A percentile compares a stretch with the other conserved stretches of the same genome.
Conservation (phyloP, 2,329 filamentous ascomycete species). For the Fusarium zealandicum region DNA sequence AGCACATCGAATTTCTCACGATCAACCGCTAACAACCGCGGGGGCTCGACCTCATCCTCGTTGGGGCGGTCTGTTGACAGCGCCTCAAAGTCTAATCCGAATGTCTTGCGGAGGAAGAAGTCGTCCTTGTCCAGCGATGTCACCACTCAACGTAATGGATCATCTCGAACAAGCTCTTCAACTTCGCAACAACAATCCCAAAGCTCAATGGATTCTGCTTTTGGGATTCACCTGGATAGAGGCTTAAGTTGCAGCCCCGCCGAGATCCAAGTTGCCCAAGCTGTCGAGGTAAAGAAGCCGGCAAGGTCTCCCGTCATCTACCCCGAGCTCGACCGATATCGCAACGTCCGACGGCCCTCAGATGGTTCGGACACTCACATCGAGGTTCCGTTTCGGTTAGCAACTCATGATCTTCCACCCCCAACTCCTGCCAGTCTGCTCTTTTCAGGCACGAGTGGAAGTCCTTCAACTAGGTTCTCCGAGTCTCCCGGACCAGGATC, state of each 20-base stretch:
- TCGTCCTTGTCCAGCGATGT: slow-evolving; percentile 54
- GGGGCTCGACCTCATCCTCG: slow-evolving; percentile 46
- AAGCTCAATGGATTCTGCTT: slow-evolving; percentile 46
- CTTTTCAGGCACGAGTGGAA: slow-evolving; percentile 71
- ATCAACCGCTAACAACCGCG: slow-evolving; percentile 43
- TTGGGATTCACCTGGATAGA: slow-evolving; percentile 51
- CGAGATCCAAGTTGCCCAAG: slow-evolving; percentile 52
- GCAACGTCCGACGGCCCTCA: slow-evolving; percentile 52
- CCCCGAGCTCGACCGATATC: slow-evolving; percentile 69
- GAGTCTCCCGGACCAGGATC: slow-evolving; percentile 73
- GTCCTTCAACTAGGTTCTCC: slow-evolving; percentile 78
- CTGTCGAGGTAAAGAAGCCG: slow-evolving; percentile 50
- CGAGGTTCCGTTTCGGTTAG: slow-evolving; percentile 62
- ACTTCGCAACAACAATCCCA: slow-evolving; percentile 53
- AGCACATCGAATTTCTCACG: slow-evolving; percentile 45
- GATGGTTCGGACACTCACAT: slow-evolving; percentile 46
- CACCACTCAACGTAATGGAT: slow-evolving; percentile 44
- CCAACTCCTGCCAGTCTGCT: slow-evolving; percentile 63
- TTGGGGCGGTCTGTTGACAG: slow-evolving; percentile 47
- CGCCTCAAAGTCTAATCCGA: slow-evolving; percentile 47
- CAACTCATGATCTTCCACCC: slow-evolving; percentile 71
- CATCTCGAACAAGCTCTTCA: slow-evolving; percentile 51
- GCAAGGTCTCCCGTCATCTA: slow-evolving; percentile 58
- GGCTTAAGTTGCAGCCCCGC: slow-evolving; percentile 53
- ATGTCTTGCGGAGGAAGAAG: slow-evolving; percentile 59